Percentiles rank a stretch among this genome's conserved stretches.
These are phyloP conservation scores for Lycium barbarum DNA, from an alignment of 257 asterid genomes.

Conservation along the genomic window DNA sequence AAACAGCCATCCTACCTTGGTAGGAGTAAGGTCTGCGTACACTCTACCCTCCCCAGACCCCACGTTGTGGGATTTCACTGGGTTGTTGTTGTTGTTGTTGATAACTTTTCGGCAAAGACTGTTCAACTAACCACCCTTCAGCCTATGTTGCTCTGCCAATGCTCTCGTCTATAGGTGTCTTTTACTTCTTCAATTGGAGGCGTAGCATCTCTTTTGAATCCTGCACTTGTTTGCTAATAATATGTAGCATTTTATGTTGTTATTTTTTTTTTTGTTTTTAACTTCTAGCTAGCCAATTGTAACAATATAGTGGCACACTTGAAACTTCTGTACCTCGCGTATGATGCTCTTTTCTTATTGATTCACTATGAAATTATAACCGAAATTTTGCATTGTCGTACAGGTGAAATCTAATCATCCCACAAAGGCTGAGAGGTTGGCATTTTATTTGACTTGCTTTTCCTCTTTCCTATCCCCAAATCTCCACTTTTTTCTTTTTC, in stretches of 20 bases:
- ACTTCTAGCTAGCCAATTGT: not conserved
- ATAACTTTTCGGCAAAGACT: too few species aligned
- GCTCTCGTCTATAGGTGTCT: not conserved
- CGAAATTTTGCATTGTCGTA: constrained; percentile 34
- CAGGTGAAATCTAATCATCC: constrained; percentile 54
- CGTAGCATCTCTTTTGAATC: not conserved
- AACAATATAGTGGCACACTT: not conserved
- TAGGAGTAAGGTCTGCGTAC: too few species aligned
- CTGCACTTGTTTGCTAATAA: not conserved
- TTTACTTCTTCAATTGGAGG: not conserved
- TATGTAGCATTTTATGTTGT: not conserved
- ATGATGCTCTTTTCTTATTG: constrained; percentile 5
- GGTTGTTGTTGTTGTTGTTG: too few species aligned
- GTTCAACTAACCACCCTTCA: too few species aligned
- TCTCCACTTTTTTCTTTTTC: constrained; percentile 21
- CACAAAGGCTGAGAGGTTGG: constrained; percentile 51
- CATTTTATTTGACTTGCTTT: constrained; percentile 19
- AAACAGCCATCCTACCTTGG: too few species aligned
- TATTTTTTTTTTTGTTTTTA: not conserved
- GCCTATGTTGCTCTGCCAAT: too few species aligned
- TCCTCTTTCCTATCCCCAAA: not conserved
- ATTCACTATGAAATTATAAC: constrained; percentile 30
- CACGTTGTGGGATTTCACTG: too few species aligned
- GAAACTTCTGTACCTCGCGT: not conserved
- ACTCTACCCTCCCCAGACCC: too few species aligned